phyloP scores from a whole-genome alignment of 2,329 filamentous ascomycete genomes.

The Diplodia seriata region DNA sequence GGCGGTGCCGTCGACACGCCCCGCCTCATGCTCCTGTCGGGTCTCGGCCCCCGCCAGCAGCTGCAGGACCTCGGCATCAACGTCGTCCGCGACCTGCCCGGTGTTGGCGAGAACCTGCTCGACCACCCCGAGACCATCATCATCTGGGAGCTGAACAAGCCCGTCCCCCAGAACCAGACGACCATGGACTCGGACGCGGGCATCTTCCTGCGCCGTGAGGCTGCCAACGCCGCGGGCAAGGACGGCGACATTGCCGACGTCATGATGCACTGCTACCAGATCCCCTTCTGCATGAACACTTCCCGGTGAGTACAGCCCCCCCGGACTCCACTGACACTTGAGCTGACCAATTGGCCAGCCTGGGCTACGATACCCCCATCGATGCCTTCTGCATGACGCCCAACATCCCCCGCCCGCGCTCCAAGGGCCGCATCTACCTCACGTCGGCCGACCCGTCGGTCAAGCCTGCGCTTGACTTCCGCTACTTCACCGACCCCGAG shows the following conservation, averaged over 20 bases:
- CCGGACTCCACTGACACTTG: background rate
- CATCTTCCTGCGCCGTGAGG: conserved; percentile 83
- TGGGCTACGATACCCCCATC: conserved; percentile 74
- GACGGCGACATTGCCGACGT: conserved; percentile 82
- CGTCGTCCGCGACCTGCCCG: conserved; percentile 66
- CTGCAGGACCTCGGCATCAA: conserved; percentile 56
- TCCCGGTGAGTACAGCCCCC: conserved; percentile 55
- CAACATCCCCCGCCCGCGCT: conserved; percentile 84
- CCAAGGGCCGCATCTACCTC: conserved; percentile 77
- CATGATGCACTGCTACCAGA: conserved; percentile 98
- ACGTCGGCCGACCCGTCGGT: conserved; percentile 75
- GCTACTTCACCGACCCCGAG: conserved; percentile 86
- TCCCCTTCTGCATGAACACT: conserved; percentile 89
- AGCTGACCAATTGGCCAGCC: conserved; percentile 43
- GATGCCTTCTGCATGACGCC: conserved; percentile 94
- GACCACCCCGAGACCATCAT: conserved; percentile 72
- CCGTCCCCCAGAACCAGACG: conserved; percentile 78
- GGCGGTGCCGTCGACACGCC: conserved; percentile 85
- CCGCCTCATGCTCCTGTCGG: conserved; percentile 64
- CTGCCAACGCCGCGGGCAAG: conserved; percentile 68
- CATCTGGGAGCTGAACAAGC: conserved; percentile 80
- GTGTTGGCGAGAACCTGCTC: conserved; percentile 69
- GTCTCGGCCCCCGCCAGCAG: conserved; percentile 58
- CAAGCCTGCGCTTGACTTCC: conserved; percentile 86
- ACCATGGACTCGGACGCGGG: conserved; percentile 92